Percentiles rank a stretch among this genome's conserved stretches.
Evolutionary conservation across 176 grass and related monocot species (phyloP).

Genomic region (Ensete glaucum): DNA sequence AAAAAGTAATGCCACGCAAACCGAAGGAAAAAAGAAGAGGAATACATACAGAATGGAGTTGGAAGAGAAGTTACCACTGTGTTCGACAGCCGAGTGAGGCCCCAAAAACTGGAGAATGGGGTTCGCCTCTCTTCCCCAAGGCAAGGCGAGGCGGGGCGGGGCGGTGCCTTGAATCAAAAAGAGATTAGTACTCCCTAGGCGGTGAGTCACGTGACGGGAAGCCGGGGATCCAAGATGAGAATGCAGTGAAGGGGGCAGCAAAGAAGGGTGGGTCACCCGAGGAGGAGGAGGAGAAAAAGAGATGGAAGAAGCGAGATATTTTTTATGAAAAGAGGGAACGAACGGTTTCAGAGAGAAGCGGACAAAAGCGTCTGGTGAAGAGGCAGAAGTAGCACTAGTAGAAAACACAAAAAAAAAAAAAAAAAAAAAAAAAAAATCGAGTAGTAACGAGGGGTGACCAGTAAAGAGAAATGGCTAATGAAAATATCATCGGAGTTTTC

Average conservation of each 20-base stretch:
- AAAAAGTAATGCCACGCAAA: background rate
- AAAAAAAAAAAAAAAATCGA: background rate
- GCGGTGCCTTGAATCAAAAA: background rate
- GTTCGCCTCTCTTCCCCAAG: background rate
- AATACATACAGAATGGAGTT: background rate
- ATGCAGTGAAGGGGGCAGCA: background rate
- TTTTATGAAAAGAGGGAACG: background rate
- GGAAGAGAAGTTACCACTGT: background rate
- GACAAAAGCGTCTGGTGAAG: background rate
- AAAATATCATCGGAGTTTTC: background rate
- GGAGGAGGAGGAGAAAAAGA: background rate
- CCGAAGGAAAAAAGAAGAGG: background rate
- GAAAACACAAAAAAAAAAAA: background rate
- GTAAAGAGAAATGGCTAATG: background rate
- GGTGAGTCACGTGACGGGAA: constrained; percentile 4
- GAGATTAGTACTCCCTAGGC: background rate
- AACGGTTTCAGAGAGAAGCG: background rate
- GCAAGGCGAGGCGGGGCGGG: too few relatives aligned
- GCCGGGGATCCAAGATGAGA: background rate
- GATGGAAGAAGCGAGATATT: background rate
- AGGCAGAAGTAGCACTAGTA: background rate
- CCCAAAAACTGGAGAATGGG: background rate
- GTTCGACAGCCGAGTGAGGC: background rate
- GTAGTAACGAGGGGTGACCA: too few relatives aligned
- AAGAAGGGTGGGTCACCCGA: too few relatives aligned